phyloP scores from a whole-genome alignment of 495 filamentous ascomycete genomes.

The Aspergillus haitiensis region DNA sequence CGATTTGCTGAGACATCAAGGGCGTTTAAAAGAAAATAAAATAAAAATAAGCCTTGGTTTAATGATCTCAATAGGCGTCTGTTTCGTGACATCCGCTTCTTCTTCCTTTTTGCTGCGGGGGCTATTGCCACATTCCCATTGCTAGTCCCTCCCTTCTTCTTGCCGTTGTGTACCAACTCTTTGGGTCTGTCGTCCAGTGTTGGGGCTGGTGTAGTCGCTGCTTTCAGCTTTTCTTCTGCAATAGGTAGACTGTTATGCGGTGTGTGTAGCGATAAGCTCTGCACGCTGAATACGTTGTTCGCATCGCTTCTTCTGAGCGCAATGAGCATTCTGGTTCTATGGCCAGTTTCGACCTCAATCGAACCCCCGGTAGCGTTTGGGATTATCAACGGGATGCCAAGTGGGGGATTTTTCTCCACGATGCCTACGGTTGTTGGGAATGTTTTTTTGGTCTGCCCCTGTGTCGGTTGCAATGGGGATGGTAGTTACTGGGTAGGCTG shows the following conservation, averaged over 20 bases:
- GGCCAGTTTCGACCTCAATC: slow-evolving; percentile 55
- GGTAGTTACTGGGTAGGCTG: slow-evolving; percentile 60
- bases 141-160: slow-evolving; percentile 60
- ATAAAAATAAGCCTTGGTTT: neutral
- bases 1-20: too few species aligned
- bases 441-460: slow-evolving; percentile 55
- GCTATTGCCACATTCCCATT: slow-evolving; percentile 62
- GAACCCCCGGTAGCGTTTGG: slow-evolving; percentile 54
- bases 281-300: slow-evolving; percentile 53
- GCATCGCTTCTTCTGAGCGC: slow-evolving; percentile 48
- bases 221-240: slow-evolving; percentile 56
- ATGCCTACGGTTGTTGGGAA: slow-evolving; percentile 61
- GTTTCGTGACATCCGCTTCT: slow-evolving; percentile 52
- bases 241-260: slow-evolving; percentile 53
- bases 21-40: too few species aligned
- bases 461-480: slow-evolving; percentile 61
- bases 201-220: slow-evolving; percentile 55
- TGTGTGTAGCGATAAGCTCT: slow-evolving; percentile 50
- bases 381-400: slow-evolving; percentile 55
- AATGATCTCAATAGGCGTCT: slow-evolving; percentile 35
- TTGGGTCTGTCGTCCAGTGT: slow-evolving; percentile 47
- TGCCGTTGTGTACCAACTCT: slow-evolving; percentile 51
- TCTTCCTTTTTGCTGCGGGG: slow-evolving; percentile 52
- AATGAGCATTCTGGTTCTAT: slow-evolving; percentile 56
- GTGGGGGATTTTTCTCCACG: slow-evolving; percentile 59